Base-by-base conservation (phyloP, 768 basidiomycete genomes). In the Phlebiopsis flavidoalba region DNA sequence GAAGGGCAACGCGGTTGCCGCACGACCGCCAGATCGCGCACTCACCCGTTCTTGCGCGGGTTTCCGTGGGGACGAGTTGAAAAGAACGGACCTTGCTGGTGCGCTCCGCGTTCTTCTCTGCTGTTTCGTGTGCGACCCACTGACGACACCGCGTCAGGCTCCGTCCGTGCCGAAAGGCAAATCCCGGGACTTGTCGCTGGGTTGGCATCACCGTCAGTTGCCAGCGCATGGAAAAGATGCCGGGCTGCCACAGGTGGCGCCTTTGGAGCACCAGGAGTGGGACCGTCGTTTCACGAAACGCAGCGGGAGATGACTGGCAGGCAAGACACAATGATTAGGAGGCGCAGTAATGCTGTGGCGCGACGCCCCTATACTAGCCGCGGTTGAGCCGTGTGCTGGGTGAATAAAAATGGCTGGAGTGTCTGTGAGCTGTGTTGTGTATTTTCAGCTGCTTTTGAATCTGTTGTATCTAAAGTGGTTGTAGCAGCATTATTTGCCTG, bases 1-100 rank as follows among this genome's bases (percentile, higher is more conserved):
- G 22, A 45, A 33, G 35, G 22, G 14, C 43, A 40, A 53, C 24
- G 7, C 22, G n/a, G 35, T n/a, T 37, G 45, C n/a, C 49, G 40
- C 4, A 70, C 66, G 22, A 56, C 65, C 1, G 72, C 78, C 22
- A 73, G 83, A 8, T 68, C 68, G 46, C 64, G 40, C 11, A 8
- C 40, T 5, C 81, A 85, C 58, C 70, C 74, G 1, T 86, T 80
- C 80, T 64, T 85, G 47, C 61, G 63, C 5, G 68, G 71, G 21
- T 70, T 86, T 12, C 73, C 80, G 58, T 85, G 83, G 84, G n/a
- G 67, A 67, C 19, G 76, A 75, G 65, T 76, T 85, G 71, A 63
- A 73, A n/a, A 11, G 65, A 68, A 0, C 74, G 79, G 45, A 68
- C 72, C 36, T 82, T 83, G 56, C 60, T 78, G 33, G 84, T 85